Evolutionary conservation across 2,329 filamentous ascomycete genomes (phyloP), one percentile per base, ranked within the genome.

Genomic region (Metarhizium humberi): DNA sequence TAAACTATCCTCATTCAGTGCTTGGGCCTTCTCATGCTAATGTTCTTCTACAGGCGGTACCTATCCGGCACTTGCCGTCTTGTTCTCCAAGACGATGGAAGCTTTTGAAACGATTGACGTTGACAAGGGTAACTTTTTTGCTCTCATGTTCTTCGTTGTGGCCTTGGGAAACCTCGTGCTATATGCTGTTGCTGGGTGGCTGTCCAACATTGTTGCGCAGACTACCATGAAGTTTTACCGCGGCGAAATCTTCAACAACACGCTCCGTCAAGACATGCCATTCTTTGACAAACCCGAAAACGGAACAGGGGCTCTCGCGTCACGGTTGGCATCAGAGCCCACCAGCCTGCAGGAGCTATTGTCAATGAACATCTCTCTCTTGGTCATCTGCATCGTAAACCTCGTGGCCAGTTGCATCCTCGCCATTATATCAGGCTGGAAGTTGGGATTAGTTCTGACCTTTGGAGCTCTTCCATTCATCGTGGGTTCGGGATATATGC

Each of bases 71-170:
- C 63, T 75, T 10, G 70, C 75, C 1, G 56, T 74, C 1, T 64
- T 74, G 18, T 73, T 75, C 53, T 65, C 71, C 6, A 68, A 64
- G 38, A 70, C 72, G 14, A 71, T 75, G 65, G 64, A 69, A 3
- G 69, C 70, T 3, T 48, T 48, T 30, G 25, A 48, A 48, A 48
- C 59, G 0, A 43, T 64, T 3, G 65, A 72, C 18, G 62, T 69
- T 6, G 46, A 57, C n/a, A 61, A 63, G 29, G 75, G 71, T 6
- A 75, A 82, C 64, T 80, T 81, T 59, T 81, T 74, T 64, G 69
- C 77, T 0, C 71, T 79, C 51, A 81, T 82, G 78, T 82, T 82
- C 62, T 78, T 81, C 51, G 66, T 81, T 1, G 66, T 80, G 16
- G 79, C 79, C 1, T 63, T 76, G 10, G 75, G 67, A 3, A 73